These are phyloP conservation scores for Xylaria sp. DNA, from an alignment of 2,329 filamentous ascomycete species.

Conservation along the genomic window DNA sequence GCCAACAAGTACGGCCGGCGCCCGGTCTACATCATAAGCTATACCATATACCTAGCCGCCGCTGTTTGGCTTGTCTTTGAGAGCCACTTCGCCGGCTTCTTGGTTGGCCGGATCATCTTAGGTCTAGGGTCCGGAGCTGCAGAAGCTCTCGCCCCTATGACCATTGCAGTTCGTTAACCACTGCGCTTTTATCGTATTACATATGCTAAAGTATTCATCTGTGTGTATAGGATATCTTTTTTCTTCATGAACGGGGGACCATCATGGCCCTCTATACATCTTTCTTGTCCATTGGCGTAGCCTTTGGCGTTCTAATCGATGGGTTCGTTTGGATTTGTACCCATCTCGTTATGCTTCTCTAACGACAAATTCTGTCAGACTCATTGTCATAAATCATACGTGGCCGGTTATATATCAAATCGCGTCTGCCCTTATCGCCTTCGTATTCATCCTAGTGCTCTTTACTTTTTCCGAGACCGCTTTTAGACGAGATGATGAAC, in stretches of 20 bases:
- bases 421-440: constrained; percentile 61
- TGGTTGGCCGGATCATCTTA: constrained; percentile 62
- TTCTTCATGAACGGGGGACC: constrained; percentile 65
- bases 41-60: constrained; percentile 56
- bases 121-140: constrained; percentile 65
- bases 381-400: constrained; percentile 60
- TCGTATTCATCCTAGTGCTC: constrained; percentile 59
- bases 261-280: constrained; percentile 61
- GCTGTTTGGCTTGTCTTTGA: constrained; percentile 59
- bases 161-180: constrained; percentile 37
- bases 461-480: constrained; percentile 68
- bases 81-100: constrained; percentile 54
- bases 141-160: constrained; percentile 56
- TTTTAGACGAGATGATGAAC: constrained; percentile 52
- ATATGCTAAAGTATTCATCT: constrained; percentile 3
- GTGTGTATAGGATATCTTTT: constrained; percentile 61
- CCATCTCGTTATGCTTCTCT: not conserved
- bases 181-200: not conserved
- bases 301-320: constrained; percentile 56
- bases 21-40: constrained; percentile 57
- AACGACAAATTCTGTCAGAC: constrained; percentile 40
- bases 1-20: constrained; percentile 59
- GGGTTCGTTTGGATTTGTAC: constrained; percentile 46
- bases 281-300: constrained; percentile 56
- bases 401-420: constrained; percentile 66